Evolutionary conservation across 345 rosid species (phyloP), one percentile per base, ranked within the genome.

Genomic region (Bruguiera sexangula): DNA sequence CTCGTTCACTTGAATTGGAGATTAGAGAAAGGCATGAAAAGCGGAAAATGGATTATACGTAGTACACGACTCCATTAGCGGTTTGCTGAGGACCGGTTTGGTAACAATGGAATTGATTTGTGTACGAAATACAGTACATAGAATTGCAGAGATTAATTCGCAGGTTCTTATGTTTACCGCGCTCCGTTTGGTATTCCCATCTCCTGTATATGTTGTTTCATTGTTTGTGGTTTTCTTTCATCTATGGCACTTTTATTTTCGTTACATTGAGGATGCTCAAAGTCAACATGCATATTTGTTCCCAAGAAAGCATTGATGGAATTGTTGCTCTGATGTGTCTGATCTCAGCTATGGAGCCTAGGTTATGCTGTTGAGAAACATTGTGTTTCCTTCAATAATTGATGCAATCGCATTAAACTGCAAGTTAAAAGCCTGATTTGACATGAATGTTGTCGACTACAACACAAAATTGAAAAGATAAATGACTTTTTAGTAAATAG

Each of bases 331-430:
- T 48, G 8, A n/a, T 54, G 31, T 70, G 46, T 20, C 22, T 64
- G 70, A 62, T 68, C 24, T 60, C 62, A 94, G 94, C 93, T 84
- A 16, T 89, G 96, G 97, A 86, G 99, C 81, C 60, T 92, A 68
- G 60, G 96, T 96, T 24, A 74, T 54, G 29, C 64, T 87, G 62
- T 70, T 88, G 80, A 84, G 83, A 85, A 88, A 78, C 67, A 65
- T 95, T 53, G 63, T 82, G 30, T 89, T 89, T 80, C 89, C 93
- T 69, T 82, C 96, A 65, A 73, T 79, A 62, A 89, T 94, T 72
- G 89, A 89, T 83, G 86, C 92, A 59, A 73, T 94, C 59, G 86
- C 87, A 10, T 71, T 94, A 5, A 6, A 32, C 36, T 32, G 36
- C 36, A 6, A 32, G 6, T 32, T 32, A 32, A 32, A 32, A 6